These are phyloP conservation scores for Kockovaella imperatae DNA, from an alignment of 768 basidiomycete genomes.

Conservation along the genomic window DNA sequence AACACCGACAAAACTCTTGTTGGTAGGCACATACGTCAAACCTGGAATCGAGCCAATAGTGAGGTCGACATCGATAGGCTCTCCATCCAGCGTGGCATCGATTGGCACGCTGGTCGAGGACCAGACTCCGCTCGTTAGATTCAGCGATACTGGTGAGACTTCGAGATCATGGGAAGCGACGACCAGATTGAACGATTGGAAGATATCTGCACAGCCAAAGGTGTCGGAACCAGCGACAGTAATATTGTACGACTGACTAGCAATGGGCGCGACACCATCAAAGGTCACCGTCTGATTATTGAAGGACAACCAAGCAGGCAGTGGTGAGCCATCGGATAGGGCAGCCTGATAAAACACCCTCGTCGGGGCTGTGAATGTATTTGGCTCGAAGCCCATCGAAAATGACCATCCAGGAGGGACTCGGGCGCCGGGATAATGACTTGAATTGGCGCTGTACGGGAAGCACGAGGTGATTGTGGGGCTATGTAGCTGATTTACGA, in stretches of 20 bases:
- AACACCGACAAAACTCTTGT: neutral
- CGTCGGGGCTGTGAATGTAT: conserved; percentile 52
- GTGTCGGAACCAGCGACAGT: conserved; percentile 63
- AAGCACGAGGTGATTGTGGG: conserved; percentile 66
- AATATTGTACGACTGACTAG: conserved; percentile 52
- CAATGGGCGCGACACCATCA: conserved; percentile 64
- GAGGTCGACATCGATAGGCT: neutral
- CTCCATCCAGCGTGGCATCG: neutral
- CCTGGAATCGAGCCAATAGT: neutral
- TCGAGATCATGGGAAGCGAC: conserved; percentile 61
- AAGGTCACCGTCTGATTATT: conserved; percentile 62
- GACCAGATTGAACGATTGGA: conserved; percentile 57
- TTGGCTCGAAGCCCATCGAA: conserved; percentile 69
- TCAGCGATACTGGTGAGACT: conserved; percentile 46
- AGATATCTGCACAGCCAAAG: conserved; percentile 60
- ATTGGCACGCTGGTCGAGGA: conserved; percentile 47
- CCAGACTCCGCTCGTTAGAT: conserved; percentile 56
- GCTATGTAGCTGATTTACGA: conserved; percentile 59
- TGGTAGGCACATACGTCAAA: neutral
- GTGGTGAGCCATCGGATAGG: conserved; percentile 58
- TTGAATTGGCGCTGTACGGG: conserved; percentile 52
- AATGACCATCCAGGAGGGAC: conserved; percentile 81
- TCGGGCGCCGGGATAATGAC: conserved; percentile 51
- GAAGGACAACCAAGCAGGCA: conserved; percentile 72
- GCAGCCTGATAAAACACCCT: conserved; percentile 59